phyloP scores from a whole-genome alignment of 768 basidiomycete species.

The Hypholoma fasciculare region DNA sequence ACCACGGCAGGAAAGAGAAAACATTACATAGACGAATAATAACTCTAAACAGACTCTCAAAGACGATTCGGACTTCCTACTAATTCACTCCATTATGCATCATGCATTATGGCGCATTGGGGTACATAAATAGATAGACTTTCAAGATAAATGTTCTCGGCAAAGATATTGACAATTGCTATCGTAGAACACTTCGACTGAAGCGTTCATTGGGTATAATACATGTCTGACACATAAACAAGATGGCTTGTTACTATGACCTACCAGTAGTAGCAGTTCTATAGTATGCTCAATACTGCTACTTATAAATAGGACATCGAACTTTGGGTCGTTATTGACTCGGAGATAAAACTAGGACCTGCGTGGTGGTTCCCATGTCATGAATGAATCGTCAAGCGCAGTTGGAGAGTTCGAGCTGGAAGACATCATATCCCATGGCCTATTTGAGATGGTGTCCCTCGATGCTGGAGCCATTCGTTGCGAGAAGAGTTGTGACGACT shows the following conservation, averaged over 20 bases:
- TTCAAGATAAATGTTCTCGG: background rate
- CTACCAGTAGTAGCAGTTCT: too few species aligned
- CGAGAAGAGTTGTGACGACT: constrained; percentile 15
- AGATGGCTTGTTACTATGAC: too few species aligned
- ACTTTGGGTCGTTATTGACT: background rate
- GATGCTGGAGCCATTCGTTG: constrained; percentile 11
- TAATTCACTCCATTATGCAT: too few species aligned
- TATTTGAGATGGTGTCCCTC: constrained; percentile 18
- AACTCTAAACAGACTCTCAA: too few species aligned
- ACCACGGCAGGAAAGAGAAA: too few species aligned
- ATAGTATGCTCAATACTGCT: too few species aligned
- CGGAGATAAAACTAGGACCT: constrained; percentile 19
- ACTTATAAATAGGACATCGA: too few species aligned
- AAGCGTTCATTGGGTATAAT: too few species aligned
- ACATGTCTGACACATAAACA: too few species aligned
- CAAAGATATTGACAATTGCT: background rate
- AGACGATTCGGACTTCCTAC: too few species aligned
- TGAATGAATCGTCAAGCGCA: constrained; percentile 56
- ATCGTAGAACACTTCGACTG: too few species aligned
- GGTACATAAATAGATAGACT: constrained; percentile 2
- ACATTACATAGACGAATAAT: too few species aligned
- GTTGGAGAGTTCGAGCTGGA: constrained; percentile 27
- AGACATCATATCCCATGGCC: constrained; percentile 31
- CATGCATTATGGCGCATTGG: background rate
- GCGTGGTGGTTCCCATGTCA: constrained; percentile 59